Conservation (phyloP, 805 yeast genomes). For the Martiniozyma abietophila region DNA sequence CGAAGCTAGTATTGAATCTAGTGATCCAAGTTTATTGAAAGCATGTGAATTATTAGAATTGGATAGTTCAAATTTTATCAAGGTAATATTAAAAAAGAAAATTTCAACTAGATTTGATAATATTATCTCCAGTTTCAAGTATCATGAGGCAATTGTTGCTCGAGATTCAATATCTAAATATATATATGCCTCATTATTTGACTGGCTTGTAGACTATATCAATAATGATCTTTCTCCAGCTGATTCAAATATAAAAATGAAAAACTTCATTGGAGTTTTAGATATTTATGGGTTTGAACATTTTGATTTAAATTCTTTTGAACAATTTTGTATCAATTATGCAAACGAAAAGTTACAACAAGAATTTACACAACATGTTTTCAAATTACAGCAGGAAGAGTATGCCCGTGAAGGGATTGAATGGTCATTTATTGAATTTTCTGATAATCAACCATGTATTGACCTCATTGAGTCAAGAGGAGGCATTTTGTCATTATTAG, state of each 20-base stretch:
- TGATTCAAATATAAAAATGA: slow-evolving; percentile 45
- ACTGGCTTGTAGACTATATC: slow-evolving; percentile 85
- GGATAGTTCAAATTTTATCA: slow-evolving; percentile 61
- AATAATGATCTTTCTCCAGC: slow-evolving; percentile 75
- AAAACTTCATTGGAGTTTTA: slow-evolving; percentile 85
- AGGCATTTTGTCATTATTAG: slow-evolving; percentile 81
- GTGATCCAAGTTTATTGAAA: slow-evolving; percentile 72
- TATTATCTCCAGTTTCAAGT: slow-evolving; percentile 72
- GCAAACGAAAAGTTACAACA: slow-evolving; percentile 96
- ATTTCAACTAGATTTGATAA: slow-evolving; percentile 86
- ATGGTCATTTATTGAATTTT: slow-evolving; percentile 93
- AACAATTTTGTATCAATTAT: slow-evolving; percentile 94
- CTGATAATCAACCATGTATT: slow-evolving; percentile 96
- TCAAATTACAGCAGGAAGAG: slow-evolving; percentile 94
- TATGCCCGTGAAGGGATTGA: slow-evolving; percentile 85
- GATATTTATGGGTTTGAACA: slow-evolving; percentile 98
- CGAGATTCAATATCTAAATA: slow-evolving; percentile 94
- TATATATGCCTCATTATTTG: slow-evolving; percentile 83
- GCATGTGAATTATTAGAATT: slow-evolving; percentile 81
- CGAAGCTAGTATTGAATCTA: slow-evolving; percentile 69
- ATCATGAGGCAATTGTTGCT: slow-evolving; percentile 78
- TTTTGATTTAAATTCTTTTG: slow-evolving; percentile 87
- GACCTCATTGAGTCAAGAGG: slow-evolving; percentile 78
- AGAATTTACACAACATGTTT: slow-evolving; percentile 94
- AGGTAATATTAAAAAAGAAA: slow-evolving; percentile 90